Evolutionary conservation across 192 early-diverging fungal genomes (phyloP), one percentile per base, ranked within the genome.

Genomic region (Coemansia sp.): DNA sequence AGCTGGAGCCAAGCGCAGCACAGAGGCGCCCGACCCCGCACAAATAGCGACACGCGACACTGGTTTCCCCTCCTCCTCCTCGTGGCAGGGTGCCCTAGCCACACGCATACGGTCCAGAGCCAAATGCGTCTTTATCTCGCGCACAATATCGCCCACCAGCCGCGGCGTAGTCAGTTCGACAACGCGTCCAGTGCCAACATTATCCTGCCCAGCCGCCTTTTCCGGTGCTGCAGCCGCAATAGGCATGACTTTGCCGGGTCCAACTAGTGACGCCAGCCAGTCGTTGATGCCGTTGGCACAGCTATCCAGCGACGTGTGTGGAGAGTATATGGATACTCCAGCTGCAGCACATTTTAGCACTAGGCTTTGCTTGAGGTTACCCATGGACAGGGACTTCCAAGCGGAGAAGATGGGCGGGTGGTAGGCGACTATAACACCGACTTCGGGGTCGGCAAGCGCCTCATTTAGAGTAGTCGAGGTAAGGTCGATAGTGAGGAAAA

Each of bases 401-500:
- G 90, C 71, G 16, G 80, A 80, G 83, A 98, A 98, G 57, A 98
- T 91, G 11, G 95, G 95, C 41, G 95, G 97, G 75, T 97, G 95
- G 81, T 98, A 98, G 24, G 95, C 84, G 20, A 98, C 88, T 71
- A 98, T 95, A 3, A 95, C 89, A 24, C 94, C 97, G 6, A 97
- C 87, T 3, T 68, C 75, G 1, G 89, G 87, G 80, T 95, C 92
- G 12, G 84, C 72, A 11, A 94, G 65, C 10, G 91, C 93, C 70
- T 95, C 95, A 22, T 92, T 85, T 18, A 94, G 79, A 5, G 92
- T 92, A 22, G 85, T 77, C 20, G 92, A 73, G 3, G 95, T 95
- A 68, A 98, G 88, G 62, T 98, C 95, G 75, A 97, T 97, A 2
- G 95, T 97, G 66, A 97, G 75, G 78, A 98, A 93, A 10, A 98